phyloP scores from a whole-genome alignment of 139 green algal genomes.

The Astrephomene gubernaculifera region DNA sequence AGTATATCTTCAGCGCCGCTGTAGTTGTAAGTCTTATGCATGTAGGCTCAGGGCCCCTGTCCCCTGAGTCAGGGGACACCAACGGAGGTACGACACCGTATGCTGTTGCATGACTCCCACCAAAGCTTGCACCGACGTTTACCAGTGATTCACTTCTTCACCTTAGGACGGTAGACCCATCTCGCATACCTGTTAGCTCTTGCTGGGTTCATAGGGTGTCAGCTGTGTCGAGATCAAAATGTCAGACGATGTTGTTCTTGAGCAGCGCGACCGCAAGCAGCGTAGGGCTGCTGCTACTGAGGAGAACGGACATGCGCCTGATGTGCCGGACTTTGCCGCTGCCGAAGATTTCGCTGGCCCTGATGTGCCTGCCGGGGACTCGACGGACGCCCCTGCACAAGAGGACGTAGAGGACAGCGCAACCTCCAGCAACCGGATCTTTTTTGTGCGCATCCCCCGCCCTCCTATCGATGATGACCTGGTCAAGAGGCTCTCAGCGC shows the following conservation, averaged over 20 bases:
- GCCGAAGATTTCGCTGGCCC: slow-evolving; percentile 27
- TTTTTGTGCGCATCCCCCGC: slow-evolving; percentile 60
- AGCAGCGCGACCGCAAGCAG: slow-evolving; percentile 35
- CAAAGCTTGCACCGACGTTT: no score
- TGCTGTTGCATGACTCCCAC: no score
- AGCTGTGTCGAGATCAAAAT: slow-evolving; percentile 24
- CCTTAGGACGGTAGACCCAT: no score
- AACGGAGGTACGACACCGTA: no score
- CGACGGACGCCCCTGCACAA: slow-evolving; percentile 23
- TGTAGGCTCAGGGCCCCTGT: no score
- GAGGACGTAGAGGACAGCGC: slow-evolving; percentile 21
- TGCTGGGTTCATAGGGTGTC: background rate
- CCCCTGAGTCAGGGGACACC: no score
- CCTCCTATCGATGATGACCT: slow-evolving; percentile 57
- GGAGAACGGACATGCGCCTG: background rate
- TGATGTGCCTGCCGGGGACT: slow-evolving; percentile 23
- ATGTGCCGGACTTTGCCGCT: slow-evolving; percentile 27
- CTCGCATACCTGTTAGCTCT: no score
- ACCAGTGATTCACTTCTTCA: no score
- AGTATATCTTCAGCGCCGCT: no score
- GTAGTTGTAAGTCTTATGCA: no score
- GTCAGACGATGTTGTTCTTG: slow-evolving; percentile 23
- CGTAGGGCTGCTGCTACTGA: background rate
- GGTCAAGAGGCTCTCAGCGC: slow-evolving; percentile 54
- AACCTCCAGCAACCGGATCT: slow-evolving; percentile 44